Evolutionary conservation across 1,284 basidiomycete genomes (phyloP), one percentile per base, ranked within the genome.

Genomic region (Melampsora larici-populina): DNA sequence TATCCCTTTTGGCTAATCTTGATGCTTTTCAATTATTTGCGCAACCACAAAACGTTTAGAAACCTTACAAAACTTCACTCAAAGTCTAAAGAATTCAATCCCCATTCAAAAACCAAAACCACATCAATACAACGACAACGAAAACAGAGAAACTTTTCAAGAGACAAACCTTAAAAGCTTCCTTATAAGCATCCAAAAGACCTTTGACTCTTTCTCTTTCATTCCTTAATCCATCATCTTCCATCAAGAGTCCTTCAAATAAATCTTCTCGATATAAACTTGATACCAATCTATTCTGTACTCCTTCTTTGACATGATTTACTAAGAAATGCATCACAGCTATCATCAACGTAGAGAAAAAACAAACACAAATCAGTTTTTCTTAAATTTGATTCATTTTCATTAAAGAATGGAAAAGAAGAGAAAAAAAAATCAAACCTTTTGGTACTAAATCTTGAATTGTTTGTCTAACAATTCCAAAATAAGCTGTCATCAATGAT

Each of bases 381-480:
- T 9, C 8, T n/a, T n/a, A n/a, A 9, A 24, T 29, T 62, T 68
- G n/a, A 7, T 62, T 11, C 18, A 5, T 33, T 48, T 24, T 58
- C 62, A 43, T 48, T 17, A 24, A 29, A 65, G 21, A 3, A 11
- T 13, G 13, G 15, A 24, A 31, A 36, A 26, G 24, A 24, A n/a
- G 21, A 8, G 2, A 13, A 81, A 81, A 36, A 6, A 11, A 43
- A 13, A 15, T 90, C 24, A 71, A 24, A 74, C 94, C 92, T 86
- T 99, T 99, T 49, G 97, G 97, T 24, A 99, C 89, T 79, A 98
- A 88, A 84, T 99, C 97, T 83, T 98, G 93, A 80, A 99, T 98
- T 82, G 91, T 92, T 84, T 97, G 94, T 48, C 97, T 90, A 26
- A 97, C 92, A 84, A 99, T 99, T 80, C 88, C 88, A 86, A 99